Evolutionary conservation across 1,139 yeast species (phyloP).

Genomic region (Pichia cactophila): DNA sequence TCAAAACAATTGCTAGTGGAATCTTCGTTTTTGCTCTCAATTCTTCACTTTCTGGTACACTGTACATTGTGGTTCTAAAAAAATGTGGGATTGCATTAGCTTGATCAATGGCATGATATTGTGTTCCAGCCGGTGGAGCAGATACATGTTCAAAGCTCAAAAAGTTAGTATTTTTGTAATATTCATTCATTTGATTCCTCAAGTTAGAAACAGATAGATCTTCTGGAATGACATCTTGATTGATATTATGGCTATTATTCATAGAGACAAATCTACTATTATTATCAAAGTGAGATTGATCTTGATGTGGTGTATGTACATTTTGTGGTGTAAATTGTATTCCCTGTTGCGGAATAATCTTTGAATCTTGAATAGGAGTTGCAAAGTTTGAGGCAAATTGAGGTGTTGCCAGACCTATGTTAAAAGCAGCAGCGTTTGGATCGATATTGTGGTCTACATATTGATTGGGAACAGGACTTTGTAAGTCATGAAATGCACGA

Average conservation of each 20-base stretch:
- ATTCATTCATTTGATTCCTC: slow-evolving; percentile 47
- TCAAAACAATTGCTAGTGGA: slow-evolving; percentile 73
- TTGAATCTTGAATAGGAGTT: not conserved
- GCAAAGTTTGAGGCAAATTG: not conserved
- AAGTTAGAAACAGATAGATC: slow-evolving; percentile 44
- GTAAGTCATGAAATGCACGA: slow-evolving; percentile 24
- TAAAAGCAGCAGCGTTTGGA: slow-evolving; percentile 27
- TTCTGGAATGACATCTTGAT: slow-evolving; percentile 12
- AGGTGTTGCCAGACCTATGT: slow-evolving; percentile 20
- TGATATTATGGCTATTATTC: slow-evolving; percentile 5
- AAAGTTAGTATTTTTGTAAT: slow-evolving; percentile 43
- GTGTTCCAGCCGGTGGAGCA: slow-evolving; percentile 79
- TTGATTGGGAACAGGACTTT: slow-evolving; percentile 4
- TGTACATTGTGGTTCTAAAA: slow-evolving; percentile 74
- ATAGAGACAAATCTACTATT: not conserved
- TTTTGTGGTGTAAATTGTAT: not conserved
- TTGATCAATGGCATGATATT: slow-evolving; percentile 66
- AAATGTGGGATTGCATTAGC: slow-evolving; percentile 79
- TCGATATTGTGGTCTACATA: slow-evolving; percentile 18
- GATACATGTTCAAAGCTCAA: slow-evolving; percentile 65
- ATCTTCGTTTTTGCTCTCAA: slow-evolving; percentile 63
- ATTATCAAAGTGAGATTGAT: not conserved
- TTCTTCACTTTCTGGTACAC: slow-evolving; percentile 70
- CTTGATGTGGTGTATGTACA: not conserved
- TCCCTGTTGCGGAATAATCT: not conserved